Base-by-base conservation (phyloP, 805 yeast genomes). In the Pichia pseudocactophila region DNA sequence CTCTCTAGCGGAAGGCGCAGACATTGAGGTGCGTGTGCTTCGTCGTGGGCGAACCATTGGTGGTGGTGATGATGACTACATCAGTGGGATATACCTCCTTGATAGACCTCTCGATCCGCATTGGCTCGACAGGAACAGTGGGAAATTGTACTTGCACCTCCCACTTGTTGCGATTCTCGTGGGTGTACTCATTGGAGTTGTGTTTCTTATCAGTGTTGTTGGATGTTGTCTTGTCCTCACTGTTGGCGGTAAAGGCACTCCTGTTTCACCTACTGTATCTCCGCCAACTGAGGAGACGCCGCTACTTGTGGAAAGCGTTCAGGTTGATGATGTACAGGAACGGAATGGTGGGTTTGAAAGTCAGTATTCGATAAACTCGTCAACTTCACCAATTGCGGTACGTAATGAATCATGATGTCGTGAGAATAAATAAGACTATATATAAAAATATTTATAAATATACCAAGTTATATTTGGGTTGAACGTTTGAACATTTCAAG, bases 91-190 rank as follows among this genome's bases (percentile, higher is more conserved):
- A 1, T 77, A 81, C 48, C 55, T 80, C 2, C 65, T 83, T 36
- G 90, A 84, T 48, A 68, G 76, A 38, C 86, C 89, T 2, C 63
- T 84, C n/a, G 72, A 74, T 31, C 70, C 81, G 19, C 56, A 59
- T 1, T 83, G 94, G 92, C 56, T 80, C 6, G 70, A 71, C 27
- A 56, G 55, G 5, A 38, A 44, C 8, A 64, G 60, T 25, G 55
- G 69, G 17, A 70, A 73, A 30, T 64, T 78, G 36, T 82, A 74
- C 45, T 59, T 83, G 19, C 80, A 73, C 46, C 61, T 84, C 30
- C 88, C 92, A 6, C 69, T 76, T 40, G 69, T 80, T 16, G 84
- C 90, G 12, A 63, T 82, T 27, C 79, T 79, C 0, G 59, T 82
- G 22, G 95, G 92, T 7, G 64, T 81, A 4, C 60, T 82, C 2